Conservation (phyloP, 805 yeast species). For the Torulaspora franciscae region DNA sequence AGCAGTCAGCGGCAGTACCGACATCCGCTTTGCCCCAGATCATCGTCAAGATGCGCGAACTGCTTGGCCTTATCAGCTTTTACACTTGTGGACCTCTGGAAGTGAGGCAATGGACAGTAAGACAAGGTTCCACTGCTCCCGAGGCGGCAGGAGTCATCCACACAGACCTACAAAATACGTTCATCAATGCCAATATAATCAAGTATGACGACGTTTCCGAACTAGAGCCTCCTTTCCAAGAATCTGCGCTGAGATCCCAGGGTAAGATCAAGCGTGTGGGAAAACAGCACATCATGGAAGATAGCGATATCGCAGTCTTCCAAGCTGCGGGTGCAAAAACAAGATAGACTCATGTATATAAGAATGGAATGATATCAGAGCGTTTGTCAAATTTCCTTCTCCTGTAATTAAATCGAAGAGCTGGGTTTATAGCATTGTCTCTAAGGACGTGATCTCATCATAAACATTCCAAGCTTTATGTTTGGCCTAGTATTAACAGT, state of each 20-base stretch:
- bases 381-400: slow-evolving; percentile 36
- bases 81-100: slow-evolving; percentile 85
- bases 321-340: slow-evolving; percentile 66
- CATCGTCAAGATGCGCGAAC: slow-evolving; percentile 59
- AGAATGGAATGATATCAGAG: slow-evolving; percentile 32
- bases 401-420: slow-evolving; percentile 38
- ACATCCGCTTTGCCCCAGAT: slow-evolving; percentile 58
- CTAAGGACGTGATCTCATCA: slow-evolving; percentile 39
- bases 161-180: slow-evolving; percentile 75
- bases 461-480: slow-evolving; percentile 22
- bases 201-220: slow-evolving; percentile 54
- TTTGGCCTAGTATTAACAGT: background rate
- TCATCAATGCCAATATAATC: slow-evolving; percentile 70
- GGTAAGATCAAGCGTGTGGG: slow-evolving; percentile 44
- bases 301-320: slow-evolving; percentile 75
- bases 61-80: slow-evolving; percentile 68
- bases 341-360: slow-evolving; percentile 18
- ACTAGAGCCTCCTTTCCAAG: slow-evolving; percentile 24
- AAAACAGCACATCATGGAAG: slow-evolving; percentile 72
- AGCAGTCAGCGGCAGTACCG: slow-evolving; percentile 38
- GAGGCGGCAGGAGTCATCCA: slow-evolving; percentile 91
- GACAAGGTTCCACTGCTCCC: slow-evolving; percentile 71
- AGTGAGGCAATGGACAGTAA: slow-evolving; percentile 84
- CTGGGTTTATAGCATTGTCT: slow-evolving; percentile 41
- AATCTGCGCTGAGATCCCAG: slow-evolving; percentile 26